phyloP scores from a whole-genome alignment of 2,329 filamentous ascomycete species.

The Mariannaea elegans region DNA sequence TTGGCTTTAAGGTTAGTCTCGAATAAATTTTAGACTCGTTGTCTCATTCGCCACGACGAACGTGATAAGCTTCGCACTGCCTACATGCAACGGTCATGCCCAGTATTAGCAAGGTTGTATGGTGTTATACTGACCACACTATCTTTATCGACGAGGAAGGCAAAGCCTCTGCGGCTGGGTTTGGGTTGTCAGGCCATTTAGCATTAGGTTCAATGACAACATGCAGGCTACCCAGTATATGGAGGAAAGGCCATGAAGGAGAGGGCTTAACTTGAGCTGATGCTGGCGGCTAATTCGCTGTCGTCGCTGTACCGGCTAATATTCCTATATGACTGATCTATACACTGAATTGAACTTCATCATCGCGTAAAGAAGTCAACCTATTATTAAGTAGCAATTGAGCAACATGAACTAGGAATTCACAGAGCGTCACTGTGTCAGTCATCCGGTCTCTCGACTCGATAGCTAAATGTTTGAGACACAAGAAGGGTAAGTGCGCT shows the following conservation, averaged over 20 bases:
- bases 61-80: constrained; percentile 66
- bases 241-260: constrained; percentile 4
- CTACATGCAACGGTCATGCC: constrained; percentile 64
- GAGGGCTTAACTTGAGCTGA: constrained; percentile 12
- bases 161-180: constrained; percentile 66
- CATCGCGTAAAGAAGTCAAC: too few relatives aligned
- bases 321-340: too few relatives aligned
- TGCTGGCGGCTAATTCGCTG: constrained; percentile 18
- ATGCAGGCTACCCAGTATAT: background rate
- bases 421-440: too few relatives aligned
- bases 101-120: constrained; percentile 57
- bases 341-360: too few relatives aligned
- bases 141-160: constrained; percentile 72
- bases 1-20: constrained; percentile 59
- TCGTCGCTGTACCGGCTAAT: background rate
- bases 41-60: constrained; percentile 62
- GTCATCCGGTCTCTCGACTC: too few relatives aligned
- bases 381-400: too few relatives aligned
- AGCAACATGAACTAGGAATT: too few relatives aligned
- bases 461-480: too few relatives aligned
- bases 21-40: constrained; percentile 57
- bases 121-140: constrained; percentile 72
- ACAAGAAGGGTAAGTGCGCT: too few relatives aligned
- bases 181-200: constrained; percentile 77
- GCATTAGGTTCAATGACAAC: constrained; percentile 74